A percentile compares a stretch with the other conserved stretches of the same genome.
These are phyloP conservation scores for Spinellus fusiger DNA, from an alignment of 192 early-diverging fungal genomes.

Conservation along the genomic window DNA sequence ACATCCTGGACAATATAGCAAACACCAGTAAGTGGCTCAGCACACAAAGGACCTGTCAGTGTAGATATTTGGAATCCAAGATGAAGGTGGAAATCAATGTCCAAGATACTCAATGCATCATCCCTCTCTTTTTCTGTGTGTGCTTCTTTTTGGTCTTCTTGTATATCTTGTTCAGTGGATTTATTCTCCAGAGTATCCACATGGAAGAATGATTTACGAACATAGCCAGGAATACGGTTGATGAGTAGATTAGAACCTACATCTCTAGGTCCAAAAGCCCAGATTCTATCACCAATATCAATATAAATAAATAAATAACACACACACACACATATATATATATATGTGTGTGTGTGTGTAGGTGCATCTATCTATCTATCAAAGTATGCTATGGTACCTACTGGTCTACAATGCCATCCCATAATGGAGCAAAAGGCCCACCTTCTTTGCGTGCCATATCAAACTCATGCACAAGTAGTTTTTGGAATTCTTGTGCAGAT, in stretches of 20 bases:
- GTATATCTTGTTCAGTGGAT: neutral
- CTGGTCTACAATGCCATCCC: slow-evolving; percentile 48
- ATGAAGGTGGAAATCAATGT: slow-evolving; percentile 75
- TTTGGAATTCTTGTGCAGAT: slow-evolving; percentile 31
- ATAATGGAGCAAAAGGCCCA: slow-evolving; percentile 28
- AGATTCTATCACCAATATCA: slow-evolving; percentile 40
- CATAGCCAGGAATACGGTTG: slow-evolving; percentile 54
- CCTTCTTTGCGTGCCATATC: slow-evolving; percentile 41
- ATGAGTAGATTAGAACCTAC: slow-evolving; percentile 76
- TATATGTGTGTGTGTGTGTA: too few species aligned
- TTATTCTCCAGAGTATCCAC: slow-evolving; percentile 3
- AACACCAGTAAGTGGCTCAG: slow-evolving; percentile 88
- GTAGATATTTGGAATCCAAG: slow-evolving; percentile 94
- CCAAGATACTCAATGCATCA: slow-evolving; percentile 37
- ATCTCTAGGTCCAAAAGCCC: slow-evolving; percentile 81
- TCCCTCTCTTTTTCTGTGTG: slow-evolving; percentile 17
- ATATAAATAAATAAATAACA: neutral
- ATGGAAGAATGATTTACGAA: slow-evolving; percentile 33
- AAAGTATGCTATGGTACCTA: slow-evolving; percentile 14
- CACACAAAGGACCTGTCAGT: slow-evolving; percentile 83
- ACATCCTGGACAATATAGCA: slow-evolving; percentile 70
- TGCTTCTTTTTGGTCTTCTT: slow-evolving; percentile 18
- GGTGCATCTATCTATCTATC: neutral
- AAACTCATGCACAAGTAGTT: slow-evolving; percentile 36
- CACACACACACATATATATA: too few species aligned